Base-by-base conservation (phyloP, 768 basidiomycete genomes). In the Hypholoma fasciculare region DNA sequence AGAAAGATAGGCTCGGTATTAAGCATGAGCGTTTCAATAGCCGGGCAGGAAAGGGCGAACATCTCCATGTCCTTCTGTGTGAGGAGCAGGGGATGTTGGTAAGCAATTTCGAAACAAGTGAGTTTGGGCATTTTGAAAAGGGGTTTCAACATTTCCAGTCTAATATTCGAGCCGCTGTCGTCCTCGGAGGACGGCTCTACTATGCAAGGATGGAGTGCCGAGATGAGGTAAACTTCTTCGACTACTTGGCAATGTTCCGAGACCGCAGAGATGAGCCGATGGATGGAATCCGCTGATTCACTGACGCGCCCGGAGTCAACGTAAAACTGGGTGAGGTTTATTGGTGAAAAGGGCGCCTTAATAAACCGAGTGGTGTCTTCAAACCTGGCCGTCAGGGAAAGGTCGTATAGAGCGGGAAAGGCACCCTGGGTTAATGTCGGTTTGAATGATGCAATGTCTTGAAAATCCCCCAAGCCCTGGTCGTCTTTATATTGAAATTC, bases 351-450 rank as follows among this genome's bases (percentile, higher is more conserved):
- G 3, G 72, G 60, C 2, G 68, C 65, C 36, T 70, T 65, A 53
- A 88, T 67, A 67, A 88, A 82, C 3, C 67, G 67, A 4, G 77
- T 68, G 19, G 81, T 69, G 52, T 85, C 76, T 5, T 71, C 69
- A 23, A 85, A 73, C n/a, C 69, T 63, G 11, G 74, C 74, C 16
- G 80, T 81, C 48, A 83, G 60, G 3, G 77, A 81, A 40, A 86
- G 73, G 57, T 86, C 84, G 65, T 72, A 78, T 4, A 88, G 71
- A 1, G 74, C 71, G 0, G 82, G 82, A 64, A 87, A 87, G 0
- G 82, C 78, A 19, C 79, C 82, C 62, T 81, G 74, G 19, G 66
- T 40, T 14, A 85, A 67, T 2, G 58, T 61, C 1, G 86, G 85
- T 14, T 50, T 19, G 63, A 86, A 85, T 34, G 69, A 63, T 9